phyloP scores from a whole-genome alignment of 768 basidiomycete genomes.

The Tulasnella sp. region DNA sequence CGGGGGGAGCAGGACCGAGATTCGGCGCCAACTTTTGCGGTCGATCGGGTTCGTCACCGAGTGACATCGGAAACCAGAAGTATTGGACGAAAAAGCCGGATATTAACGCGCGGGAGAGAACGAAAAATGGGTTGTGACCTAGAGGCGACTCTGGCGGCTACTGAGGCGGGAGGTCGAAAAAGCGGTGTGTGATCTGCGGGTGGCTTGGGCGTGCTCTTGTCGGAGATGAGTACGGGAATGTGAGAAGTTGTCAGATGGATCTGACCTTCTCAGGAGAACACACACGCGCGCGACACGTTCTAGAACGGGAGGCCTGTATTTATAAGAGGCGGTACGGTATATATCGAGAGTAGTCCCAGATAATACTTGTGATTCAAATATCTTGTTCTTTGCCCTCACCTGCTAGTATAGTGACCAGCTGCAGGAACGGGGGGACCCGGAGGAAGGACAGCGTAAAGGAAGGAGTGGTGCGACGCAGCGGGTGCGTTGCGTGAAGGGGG shows the following conservation, averaged over 20 bases:
- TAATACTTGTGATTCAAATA: background rate
- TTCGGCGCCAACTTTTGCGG: too few relatives aligned
- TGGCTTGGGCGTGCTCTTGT: background rate
- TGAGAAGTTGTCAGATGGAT: background rate
- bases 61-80: too few relatives aligned
- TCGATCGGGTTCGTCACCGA: too few relatives aligned
- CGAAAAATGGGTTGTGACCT: background rate
- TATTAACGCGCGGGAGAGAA: background rate
- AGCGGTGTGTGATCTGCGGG: slow-evolving; percentile 1
- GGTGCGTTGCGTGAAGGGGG: background rate
- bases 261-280: background rate
- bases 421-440: background rate
- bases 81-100: background rate
- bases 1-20: too few relatives aligned
- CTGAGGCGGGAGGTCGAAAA: slow-evolving; percentile 1
- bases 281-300: background rate
- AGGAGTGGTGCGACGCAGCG: background rate
- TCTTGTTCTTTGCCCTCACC: background rate
- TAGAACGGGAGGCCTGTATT: background rate
- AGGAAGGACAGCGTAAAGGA: background rate
- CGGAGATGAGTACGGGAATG: background rate
- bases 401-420: background rate
- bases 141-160: background rate
- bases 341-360: background rate
- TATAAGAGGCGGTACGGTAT: background rate